Conservation (phyloP, 176 grass and related monocot genomes). For the Eleusine indica region DNA sequence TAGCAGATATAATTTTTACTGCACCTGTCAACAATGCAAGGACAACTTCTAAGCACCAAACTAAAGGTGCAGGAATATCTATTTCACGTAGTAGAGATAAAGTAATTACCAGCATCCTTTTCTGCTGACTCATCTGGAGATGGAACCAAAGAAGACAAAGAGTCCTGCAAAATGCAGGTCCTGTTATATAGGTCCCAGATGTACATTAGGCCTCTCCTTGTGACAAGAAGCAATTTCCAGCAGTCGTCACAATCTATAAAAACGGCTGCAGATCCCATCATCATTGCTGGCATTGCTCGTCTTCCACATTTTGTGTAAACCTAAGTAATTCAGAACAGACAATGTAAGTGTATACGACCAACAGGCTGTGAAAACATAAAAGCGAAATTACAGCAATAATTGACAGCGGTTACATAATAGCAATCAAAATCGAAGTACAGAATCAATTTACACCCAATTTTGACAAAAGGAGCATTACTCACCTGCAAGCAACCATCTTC, state of each 20-base stretch:
- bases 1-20: slow-evolving; percentile 88
- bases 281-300: slow-evolving; percentile 83
- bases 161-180: slow-evolving; percentile 80
- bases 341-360: background rate
- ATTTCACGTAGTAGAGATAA: slow-evolving; percentile 14
- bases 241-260: slow-evolving; percentile 89
- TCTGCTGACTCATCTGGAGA: slow-evolving; percentile 54
- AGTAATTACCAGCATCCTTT: slow-evolving; percentile 80
- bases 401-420: background rate
- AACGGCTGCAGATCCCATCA: slow-evolving; percentile 83
- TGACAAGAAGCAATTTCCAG: slow-evolving; percentile 90
- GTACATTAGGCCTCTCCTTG: slow-evolving; percentile 78
- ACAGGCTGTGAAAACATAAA: slow-evolving; percentile 8
- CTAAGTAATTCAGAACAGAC: slow-evolving; percentile 48
- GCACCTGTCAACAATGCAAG: slow-evolving; percentile 59
- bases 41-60: slow-evolving; percentile 13
- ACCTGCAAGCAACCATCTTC: slow-evolving; percentile 97
- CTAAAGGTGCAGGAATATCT: slow-evolving; percentile 10
- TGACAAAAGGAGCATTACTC: slow-evolving; percentile 6
- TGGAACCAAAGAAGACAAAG: slow-evolving; percentile 69
- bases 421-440: background rate
- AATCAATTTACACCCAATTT: slow-evolving; percentile 16
- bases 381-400: slow-evolving; percentile 21
- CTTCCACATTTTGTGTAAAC: slow-evolving; percentile 90
- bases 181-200: slow-evolving; percentile 88